Percentiles rank a stretch among this genome's conserved stretches.
Evolutionary conservation across 73 alveolate genomes (phyloP).

Genomic region (Paramecium pentaurelia): DNA sequence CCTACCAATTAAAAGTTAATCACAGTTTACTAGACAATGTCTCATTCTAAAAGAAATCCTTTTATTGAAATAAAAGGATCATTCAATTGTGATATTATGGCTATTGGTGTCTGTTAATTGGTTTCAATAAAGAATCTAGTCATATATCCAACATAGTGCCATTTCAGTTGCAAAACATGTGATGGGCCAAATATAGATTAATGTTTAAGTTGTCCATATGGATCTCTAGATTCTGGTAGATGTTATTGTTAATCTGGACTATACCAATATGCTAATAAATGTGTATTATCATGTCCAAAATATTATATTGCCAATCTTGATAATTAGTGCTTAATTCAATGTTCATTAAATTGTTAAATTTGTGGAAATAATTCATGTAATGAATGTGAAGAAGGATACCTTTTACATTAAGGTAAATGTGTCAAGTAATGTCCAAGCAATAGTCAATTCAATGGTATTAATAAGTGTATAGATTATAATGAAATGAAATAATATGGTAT

Average conservation of each 20-base stretch:
- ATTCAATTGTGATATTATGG: neutral
- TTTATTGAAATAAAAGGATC: neutral
- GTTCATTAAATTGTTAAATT: constrained; percentile 3
- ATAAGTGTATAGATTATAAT: neutral
- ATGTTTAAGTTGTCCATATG: constrained; percentile 13
- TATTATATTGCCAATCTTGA: neutral
- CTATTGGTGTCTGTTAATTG: neutral
- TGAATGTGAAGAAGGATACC: neutral
- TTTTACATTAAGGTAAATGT: neutral
- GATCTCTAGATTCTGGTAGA: neutral
- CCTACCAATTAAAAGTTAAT: neutral
- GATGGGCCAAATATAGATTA: neutral
- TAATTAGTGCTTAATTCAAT: neutral
- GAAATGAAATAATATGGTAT: neutral
- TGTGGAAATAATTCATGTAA: neutral
- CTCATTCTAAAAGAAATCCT: neutral
- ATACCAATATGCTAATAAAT: neutral
- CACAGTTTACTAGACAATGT: neutral
- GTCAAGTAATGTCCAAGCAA: neutral
- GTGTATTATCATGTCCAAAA: neutral
- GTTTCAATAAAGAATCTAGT: neutral
- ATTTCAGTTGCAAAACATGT: neutral
- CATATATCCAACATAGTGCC: neutral
- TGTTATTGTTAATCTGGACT: neutral
- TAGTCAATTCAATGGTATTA: neutral